These are phyloP conservation scores for Fusarium sp. DNA, from an alignment of 2,329 filamentous ascomycete genomes.

Conservation along the genomic window DNA sequence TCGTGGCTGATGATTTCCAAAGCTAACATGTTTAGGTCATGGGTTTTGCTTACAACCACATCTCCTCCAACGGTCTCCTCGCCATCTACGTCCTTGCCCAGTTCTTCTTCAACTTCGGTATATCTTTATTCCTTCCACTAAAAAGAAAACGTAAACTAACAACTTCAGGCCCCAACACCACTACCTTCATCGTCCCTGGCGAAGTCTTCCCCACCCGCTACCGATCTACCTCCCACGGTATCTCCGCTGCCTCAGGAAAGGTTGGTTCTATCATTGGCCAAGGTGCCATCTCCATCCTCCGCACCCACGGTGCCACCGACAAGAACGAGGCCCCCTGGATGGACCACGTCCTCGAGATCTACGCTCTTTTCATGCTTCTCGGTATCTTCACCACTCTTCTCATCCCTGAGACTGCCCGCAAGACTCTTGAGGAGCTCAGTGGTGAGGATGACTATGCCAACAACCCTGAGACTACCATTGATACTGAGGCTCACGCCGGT, in stretches of 20 bases:
- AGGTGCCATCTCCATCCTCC: conserved; percentile 67
- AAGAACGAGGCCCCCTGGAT: conserved; percentile 70
- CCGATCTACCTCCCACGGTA: conserved; percentile 68
- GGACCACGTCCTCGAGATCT: conserved; percentile 81
- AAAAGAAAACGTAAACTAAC: neutral
- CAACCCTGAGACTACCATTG: neutral
- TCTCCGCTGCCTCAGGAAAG: conserved; percentile 67
- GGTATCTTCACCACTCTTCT: conserved; percentile 76
- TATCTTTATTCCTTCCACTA: neutral
- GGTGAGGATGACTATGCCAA: conserved; percentile 52
- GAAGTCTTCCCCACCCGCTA: conserved; percentile 69
- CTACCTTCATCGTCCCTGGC: conserved; percentile 68
- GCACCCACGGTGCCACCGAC: conserved; percentile 57
- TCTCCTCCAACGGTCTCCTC: conserved; percentile 64
- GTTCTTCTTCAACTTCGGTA: conserved; percentile 69
- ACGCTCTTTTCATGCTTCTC: conserved; percentile 80
- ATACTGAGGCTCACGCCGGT: conserved; percentile 22
- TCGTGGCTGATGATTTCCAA: rapidly evolving
- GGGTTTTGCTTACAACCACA: conserved; percentile 70
- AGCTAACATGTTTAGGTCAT: conserved; percentile 54
- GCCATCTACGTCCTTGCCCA: conserved; percentile 68
- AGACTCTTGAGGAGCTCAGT: conserved; percentile 75
- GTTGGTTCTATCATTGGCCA: conserved; percentile 68
- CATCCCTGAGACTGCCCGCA: conserved; percentile 80
- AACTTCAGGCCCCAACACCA: conserved; percentile 61